These are phyloP conservation scores for Fusarium decemcellulare DNA, from an alignment of 2,329 filamentous ascomycete genomes.

Conservation along the genomic window DNA sequence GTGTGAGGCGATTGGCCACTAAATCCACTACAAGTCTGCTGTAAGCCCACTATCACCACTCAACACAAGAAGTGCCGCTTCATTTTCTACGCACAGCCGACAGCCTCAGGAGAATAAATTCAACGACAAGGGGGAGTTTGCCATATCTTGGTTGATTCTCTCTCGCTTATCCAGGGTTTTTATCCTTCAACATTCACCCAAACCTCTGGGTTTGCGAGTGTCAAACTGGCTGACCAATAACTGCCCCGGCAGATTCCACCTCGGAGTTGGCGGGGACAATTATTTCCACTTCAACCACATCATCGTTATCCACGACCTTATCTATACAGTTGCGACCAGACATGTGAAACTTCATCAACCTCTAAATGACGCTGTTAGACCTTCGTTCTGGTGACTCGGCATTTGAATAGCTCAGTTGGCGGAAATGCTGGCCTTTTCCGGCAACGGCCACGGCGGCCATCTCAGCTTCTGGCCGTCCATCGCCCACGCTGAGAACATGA, in stretches of 20 bases:
- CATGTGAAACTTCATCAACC: neutral
- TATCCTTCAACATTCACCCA: too few species aligned
- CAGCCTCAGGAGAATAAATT: too few species aligned
- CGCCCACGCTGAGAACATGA: constrained; percentile 37
- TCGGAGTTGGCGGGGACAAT: neutral
- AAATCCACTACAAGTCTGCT: too few species aligned
- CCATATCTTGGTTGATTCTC: too few species aligned
- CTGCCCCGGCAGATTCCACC: neutral
- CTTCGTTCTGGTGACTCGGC: neutral
- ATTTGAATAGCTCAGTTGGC: neutral
- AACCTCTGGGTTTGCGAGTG: too few species aligned
- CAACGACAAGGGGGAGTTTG: too few species aligned
- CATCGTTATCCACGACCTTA: neutral
- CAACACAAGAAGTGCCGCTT: too few species aligned
- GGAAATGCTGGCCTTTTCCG: constrained; percentile 18
- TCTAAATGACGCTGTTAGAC: neutral
- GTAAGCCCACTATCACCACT: too few species aligned
- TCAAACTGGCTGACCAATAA: neutral
- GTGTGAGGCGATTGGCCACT: too few species aligned
- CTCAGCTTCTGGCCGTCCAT: constrained; percentile 29
- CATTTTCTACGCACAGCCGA: too few species aligned
- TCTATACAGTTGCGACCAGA: neutral
- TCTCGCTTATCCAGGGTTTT: too few species aligned
- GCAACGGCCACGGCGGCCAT: constrained; percentile 9
- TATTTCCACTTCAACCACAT: constrained; percentile 1